Percentiles rank a stretch among this genome's conserved stretches.
Conservation (phyloP, 495 filamentous ascomycete species). For the Geoglossum glabrum region DNA sequence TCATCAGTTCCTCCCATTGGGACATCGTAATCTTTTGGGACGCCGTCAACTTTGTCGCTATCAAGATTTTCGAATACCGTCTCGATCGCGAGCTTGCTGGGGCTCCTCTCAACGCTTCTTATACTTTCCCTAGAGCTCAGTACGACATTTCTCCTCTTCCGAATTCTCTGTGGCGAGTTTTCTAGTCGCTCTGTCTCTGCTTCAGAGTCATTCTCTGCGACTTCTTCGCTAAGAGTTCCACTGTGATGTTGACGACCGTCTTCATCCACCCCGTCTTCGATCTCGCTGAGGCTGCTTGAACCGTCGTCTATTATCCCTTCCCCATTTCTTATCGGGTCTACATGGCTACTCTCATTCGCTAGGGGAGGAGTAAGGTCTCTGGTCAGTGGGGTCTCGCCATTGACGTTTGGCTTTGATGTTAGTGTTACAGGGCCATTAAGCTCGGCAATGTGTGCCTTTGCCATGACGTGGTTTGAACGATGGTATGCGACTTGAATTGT, state of each 20-base stretch:
- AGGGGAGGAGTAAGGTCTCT: not conserved
- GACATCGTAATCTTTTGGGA: not conserved
- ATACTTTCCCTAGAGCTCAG: not conserved
- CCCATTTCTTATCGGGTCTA: not conserved
- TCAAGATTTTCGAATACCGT: not conserved
- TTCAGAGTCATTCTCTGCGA: slow-evolving; percentile 69
- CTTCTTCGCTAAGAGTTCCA: slow-evolving; percentile 21
- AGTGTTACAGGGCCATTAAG: not conserved
- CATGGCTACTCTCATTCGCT: not conserved
- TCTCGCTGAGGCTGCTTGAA: slow-evolving; percentile 74
- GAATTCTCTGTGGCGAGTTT: slow-evolving; percentile 58
- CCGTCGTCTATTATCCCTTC: slow-evolving; percentile 20
- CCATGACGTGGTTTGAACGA: not conserved
- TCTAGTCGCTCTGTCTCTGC: slow-evolving; percentile 93
- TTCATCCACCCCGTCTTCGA: slow-evolving; percentile 57
- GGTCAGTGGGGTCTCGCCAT: not conserved
- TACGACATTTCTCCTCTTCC: slow-evolving; percentile 5
- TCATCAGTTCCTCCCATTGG: not conserved
- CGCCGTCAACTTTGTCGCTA: not conserved
- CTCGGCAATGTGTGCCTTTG: not conserved
- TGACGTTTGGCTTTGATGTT: not conserved
- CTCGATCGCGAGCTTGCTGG: slow-evolving; percentile 15
- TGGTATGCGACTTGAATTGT: slow-evolving; percentile 2
- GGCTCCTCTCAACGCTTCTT: slow-evolving; percentile 13
- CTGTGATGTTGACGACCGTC: slow-evolving; percentile 32